Evolutionary conservation across 805 yeast species (phyloP).

Genomic region (Torulaspora gathmanii): DNA sequence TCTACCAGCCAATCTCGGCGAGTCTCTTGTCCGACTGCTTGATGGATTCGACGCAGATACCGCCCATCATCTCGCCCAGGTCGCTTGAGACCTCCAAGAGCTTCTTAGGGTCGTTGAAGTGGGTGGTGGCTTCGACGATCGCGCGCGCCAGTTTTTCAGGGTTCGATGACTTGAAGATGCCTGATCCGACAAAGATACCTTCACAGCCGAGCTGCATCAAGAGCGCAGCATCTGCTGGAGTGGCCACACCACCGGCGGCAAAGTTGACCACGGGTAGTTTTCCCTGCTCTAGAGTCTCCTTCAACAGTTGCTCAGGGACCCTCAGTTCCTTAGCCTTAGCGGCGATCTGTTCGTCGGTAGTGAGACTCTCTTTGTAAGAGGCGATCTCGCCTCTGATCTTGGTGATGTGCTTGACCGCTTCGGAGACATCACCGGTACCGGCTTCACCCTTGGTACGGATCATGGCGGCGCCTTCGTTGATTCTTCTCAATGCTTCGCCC

Average conservation of each 20-base stretch:
- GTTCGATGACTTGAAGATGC: conserved; percentile 68
- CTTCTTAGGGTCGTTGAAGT: conserved; percentile 55
- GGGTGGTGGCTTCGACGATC: conserved; percentile 74
- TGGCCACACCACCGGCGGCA: conserved; percentile 86
- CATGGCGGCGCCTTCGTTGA: conserved; percentile 83
- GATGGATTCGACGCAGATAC: conserved; percentile 54
- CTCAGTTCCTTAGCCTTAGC: conserved; percentile 52
- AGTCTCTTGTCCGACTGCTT: conserved; percentile 31
- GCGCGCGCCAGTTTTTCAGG: conserved; percentile 72
- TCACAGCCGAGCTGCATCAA: conserved; percentile 79
- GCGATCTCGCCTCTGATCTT: conserved; percentile 53
- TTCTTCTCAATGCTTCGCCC: conserved; percentile 76
- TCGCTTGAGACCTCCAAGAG: conserved; percentile 63
- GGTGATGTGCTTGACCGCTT: conserved; percentile 72
- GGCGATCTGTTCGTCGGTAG: conserved; percentile 43
- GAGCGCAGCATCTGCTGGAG: conserved; percentile 83
- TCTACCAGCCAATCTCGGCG: conserved; percentile 51
- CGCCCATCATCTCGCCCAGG: conserved; percentile 74
- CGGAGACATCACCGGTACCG: conserved; percentile 82
- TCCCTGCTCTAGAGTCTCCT: conserved; percentile 43
- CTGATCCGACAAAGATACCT: conserved; percentile 74
- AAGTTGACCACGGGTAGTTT: conserved; percentile 78
- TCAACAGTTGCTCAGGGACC: conserved; percentile 53
- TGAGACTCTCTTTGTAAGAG: conserved; percentile 33
- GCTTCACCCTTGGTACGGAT: conserved; percentile 85